Base-by-base conservation (phyloP, 345 rosid species). In the Anastatica hierochuntica region DNA sequence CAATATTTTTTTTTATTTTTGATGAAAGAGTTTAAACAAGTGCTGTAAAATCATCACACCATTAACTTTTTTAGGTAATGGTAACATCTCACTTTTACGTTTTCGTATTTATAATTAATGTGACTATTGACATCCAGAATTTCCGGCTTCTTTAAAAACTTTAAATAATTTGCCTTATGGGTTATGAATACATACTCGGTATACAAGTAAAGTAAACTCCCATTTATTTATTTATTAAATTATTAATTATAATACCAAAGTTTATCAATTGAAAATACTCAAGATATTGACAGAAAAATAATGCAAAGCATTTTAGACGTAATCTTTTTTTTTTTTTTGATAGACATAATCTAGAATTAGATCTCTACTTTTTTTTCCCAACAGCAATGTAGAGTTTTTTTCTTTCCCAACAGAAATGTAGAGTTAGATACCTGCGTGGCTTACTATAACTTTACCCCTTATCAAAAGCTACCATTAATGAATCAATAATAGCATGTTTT, bases 21-120 rank as follows among this genome's bases (percentile, higher is more conserved):
- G 2, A 14, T 5, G 1, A 3, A 8, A 24, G 3, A 24, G 3
- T 24, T 3, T 56, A 31, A 39, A 55, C 20, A 46, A 15, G 5
- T 39, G 36, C 67, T 49, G 46, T 65, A 49, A 65, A 58, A 49
- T 55, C 58, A 49, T n/a, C n/a, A n/a, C 45, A 57, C 26, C 39
- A 50, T 65, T 56, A 57, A 49, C 57, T 13, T 56, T 48, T 56
- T 56, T 48, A 64, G 69, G 67, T 54, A 54, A 47, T 62, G 56
- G 49, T 64, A 64, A 52, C 69, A 64, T 49, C 58, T 33, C 4
- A 56, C 21, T 3, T 29, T 64, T 63, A 63, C 68, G 68, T 46
- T 63, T 55, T 30, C 49, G 62, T 26, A 63, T 46, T 55, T 14
- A 49, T 47, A 12, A 39, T 15, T 55, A 63, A 41, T 20, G 62